phyloP scores from a whole-genome alignment of 2,329 filamentous ascomycete genomes.

The Xylaria sp. region DNA sequence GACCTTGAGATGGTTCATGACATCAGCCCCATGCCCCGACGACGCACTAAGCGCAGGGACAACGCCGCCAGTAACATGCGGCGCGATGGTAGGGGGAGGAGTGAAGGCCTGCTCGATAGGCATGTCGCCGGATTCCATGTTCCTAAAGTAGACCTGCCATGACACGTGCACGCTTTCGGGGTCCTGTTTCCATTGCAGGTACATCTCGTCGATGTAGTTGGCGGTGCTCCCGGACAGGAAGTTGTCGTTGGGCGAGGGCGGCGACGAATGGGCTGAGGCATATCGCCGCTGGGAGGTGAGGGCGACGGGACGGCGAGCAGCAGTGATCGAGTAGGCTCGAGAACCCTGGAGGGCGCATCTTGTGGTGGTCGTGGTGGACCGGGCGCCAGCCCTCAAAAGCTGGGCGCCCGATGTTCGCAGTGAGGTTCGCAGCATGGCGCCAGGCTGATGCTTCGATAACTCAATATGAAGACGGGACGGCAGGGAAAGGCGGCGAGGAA shows the following conservation, averaged over 20 bases:
- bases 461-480: slow-evolving; percentile 19
- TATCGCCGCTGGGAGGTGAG: slow-evolving; percentile 57
- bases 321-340: slow-evolving; percentile 52
- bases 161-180: slow-evolving; percentile 94
- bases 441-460: slow-evolving; percentile 44
- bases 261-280: slow-evolving; percentile 59
- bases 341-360: slow-evolving; percentile 44
- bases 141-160: slow-evolving; percentile 99
- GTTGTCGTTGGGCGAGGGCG: slow-evolving; percentile 86
- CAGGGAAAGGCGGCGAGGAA: background rate
- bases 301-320: slow-evolving; percentile 57
- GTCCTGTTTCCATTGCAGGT: slow-evolving; percentile 94
- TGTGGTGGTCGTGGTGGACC: slow-evolving; percentile 41
- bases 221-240: slow-evolving; percentile 96
- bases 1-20: slow-evolving; percentile 97
- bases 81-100: slow-evolving; percentile 89
- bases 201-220: slow-evolving; percentile 99
- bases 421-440: slow-evolving; percentile 74
- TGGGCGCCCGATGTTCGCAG: slow-evolving; percentile 68
- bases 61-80: slow-evolving; percentile 78
- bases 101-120: slow-evolving; percentile 97
- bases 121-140: slow-evolving; percentile 99
- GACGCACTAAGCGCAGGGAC: slow-evolving; percentile 72
- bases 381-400: slow-evolving; percentile 63
- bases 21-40: slow-evolving; percentile 74